Evolutionary conservation across 2,329 filamentous ascomycete genomes (phyloP).

Genomic region (Didymosphaeria variabile): DNA sequence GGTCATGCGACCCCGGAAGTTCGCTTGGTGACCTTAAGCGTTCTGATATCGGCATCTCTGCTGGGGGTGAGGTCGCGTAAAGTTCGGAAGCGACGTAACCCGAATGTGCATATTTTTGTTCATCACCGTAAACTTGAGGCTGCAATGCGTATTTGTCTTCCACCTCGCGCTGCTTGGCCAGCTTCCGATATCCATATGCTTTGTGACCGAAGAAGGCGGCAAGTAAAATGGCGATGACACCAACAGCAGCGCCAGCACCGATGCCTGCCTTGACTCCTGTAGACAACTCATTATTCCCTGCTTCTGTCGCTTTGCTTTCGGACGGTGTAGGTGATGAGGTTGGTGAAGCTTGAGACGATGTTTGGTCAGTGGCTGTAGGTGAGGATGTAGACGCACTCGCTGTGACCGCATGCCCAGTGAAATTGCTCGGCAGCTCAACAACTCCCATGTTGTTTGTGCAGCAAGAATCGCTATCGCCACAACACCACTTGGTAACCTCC

Average conservation of each 20-base stretch:
- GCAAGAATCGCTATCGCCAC: background rate
- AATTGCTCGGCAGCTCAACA: background rate
- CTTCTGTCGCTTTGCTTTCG: background rate
- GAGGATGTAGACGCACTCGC: background rate
- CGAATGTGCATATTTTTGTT: slow-evolving; percentile 1
- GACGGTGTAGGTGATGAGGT: background rate
- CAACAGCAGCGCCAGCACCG: background rate
- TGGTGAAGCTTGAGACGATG: background rate
- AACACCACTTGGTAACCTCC: background rate
- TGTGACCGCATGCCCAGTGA: background rate
- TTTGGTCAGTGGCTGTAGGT: background rate
- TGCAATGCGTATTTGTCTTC: background rate
- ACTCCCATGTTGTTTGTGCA: slow-evolving; percentile 4
- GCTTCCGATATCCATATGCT: background rate
- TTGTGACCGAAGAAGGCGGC: background rate
- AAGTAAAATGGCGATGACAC: background rate
- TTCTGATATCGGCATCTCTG: background rate
- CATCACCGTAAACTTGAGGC: background rate
- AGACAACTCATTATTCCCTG: background rate
- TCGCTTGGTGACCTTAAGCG: background rate
- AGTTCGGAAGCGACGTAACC: background rate
- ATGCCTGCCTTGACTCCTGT: background rate
- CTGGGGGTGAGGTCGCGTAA: background rate
- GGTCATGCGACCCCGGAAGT: background rate
- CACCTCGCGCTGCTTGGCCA: background rate